These are phyloP conservation scores for Nadsonia starkeyi-henricii DNA, from an alignment of 1,139 yeast species.

Conservation along the genomic window DNA sequence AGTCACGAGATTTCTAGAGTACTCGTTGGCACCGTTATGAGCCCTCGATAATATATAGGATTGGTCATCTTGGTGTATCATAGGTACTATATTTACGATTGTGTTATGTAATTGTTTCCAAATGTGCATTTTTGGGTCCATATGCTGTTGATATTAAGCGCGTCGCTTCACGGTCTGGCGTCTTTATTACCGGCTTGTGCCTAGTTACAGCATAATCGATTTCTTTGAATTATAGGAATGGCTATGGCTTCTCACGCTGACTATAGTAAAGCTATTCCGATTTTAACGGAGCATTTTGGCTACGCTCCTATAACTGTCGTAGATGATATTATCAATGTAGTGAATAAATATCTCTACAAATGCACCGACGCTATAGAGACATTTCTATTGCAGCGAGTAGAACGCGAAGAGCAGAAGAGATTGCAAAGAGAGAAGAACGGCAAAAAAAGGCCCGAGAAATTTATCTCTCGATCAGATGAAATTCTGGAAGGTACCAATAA, in stretches of 20 bases:
- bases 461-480: conserved; percentile 26
- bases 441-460: conserved; percentile 4
- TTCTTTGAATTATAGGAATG: too few relatives aligned
- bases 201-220: too few relatives aligned
- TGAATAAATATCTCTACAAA: conserved; percentile 70
- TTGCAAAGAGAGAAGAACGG: conserved; percentile 8
- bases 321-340: conserved; percentile 83
- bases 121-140: too few relatives aligned
- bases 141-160: too few relatives aligned
- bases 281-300: conserved; percentile 76
- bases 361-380: conserved; percentile 72
- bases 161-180: too few relatives aligned
- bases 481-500: conserved; percentile 67
- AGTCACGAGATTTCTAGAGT: neutral
- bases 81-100: neutral
- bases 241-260: conserved; percentile 2
- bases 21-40: too few relatives aligned
- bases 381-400: conserved; percentile 29
- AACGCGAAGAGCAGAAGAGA: conserved; percentile 22
- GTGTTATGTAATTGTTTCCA: too few relatives aligned
- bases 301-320: conserved; percentile 76
- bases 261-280: conserved; percentile 27
- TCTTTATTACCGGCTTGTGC: too few relatives aligned
- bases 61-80: neutral
- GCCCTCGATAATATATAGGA: too few relatives aligned